Conservation (phyloP, 2,329 filamentous ascomycete genomes). For the Ophiognomonia clavigignenti-juglandacearum region DNA sequence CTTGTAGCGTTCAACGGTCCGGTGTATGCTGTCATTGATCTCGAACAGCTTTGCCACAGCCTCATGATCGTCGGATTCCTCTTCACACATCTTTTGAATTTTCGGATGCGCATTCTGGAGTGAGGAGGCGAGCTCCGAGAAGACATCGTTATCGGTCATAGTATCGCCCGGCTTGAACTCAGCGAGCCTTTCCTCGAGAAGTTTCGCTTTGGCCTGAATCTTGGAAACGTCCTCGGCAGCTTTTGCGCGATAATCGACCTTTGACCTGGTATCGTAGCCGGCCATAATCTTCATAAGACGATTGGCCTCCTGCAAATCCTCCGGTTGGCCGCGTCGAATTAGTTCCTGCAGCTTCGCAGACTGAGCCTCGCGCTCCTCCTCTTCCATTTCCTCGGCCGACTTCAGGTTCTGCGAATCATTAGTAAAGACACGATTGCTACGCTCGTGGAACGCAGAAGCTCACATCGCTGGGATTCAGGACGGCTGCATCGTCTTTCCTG, state of each 20-base stretch:
- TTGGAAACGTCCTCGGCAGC: conserved; percentile 91
- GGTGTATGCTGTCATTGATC: conserved; percentile 98
- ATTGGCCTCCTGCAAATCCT: conserved; percentile 95
- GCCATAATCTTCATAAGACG: conserved; percentile 99
- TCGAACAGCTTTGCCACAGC: conserved; percentile 92
- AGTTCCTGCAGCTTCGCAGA: conserved; percentile 98
- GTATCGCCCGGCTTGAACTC: conserved; percentile 76
- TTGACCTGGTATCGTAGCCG: conserved; percentile 89
- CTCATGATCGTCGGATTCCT: conserved; percentile 94
- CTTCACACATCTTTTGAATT: conserved; percentile 99
- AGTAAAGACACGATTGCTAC: conserved; percentile 22
- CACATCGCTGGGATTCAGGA: conserved; percentile 95
- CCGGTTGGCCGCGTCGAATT: conserved; percentile 84
- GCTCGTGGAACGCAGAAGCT: conserved; percentile 31
- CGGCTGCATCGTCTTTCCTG: conserved; percentile 87
- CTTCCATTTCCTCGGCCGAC: conserved; percentile 97
- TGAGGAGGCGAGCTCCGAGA: conserved; percentile 81
- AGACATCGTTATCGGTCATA: conserved; percentile 64
- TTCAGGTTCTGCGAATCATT: conserved; percentile 67
- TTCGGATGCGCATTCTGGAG: conserved; percentile 94
- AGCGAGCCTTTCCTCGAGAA: conserved; percentile 90
- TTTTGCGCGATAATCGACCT: conserved; percentile 97
- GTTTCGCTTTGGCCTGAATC: conserved; percentile 89
- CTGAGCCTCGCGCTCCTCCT: conserved; percentile 89
- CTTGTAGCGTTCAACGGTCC: conserved; percentile 93